A percentile compares a stretch with the other conserved stretches of the same genome.
phyloP scores from a whole-genome alignment of 106 monocot genomes.

The Dendrobium huoshanense region DNA sequence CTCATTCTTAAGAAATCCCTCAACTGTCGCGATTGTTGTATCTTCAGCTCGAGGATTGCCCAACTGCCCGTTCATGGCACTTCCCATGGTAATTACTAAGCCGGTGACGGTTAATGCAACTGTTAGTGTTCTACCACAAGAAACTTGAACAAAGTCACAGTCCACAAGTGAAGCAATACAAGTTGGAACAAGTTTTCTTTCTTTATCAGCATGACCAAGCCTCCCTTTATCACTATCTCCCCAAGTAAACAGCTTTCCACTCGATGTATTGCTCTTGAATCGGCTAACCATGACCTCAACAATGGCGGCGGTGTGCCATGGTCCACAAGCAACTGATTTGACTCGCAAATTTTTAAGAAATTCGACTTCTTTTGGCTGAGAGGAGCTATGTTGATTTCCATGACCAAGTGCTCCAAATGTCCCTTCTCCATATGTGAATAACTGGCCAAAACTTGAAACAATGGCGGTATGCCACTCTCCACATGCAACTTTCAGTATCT shows the following conservation, averaged over 20 bases:
- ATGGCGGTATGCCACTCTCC: slow-evolving; percentile 60
- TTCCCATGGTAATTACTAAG: slow-evolving; percentile 45
- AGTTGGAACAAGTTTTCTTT: slow-evolving; percentile 43
- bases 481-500: slow-evolving; percentile 40
- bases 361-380: slow-evolving; percentile 52
- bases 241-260: slow-evolving; percentile 59
- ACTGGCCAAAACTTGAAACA: slow-evolving; percentile 32
- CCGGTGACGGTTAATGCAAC: slow-evolving; percentile 44
- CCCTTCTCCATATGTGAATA: slow-evolving; percentile 67
- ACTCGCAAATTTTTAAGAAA: slow-evolving; percentile 39
- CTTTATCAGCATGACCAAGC: slow-evolving; percentile 40
- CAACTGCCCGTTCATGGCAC: slow-evolving; percentile 28
- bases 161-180: slow-evolving; percentile 48
- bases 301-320: slow-evolving; percentile 61
- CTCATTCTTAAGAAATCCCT: slow-evolving; percentile 49
- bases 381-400: slow-evolving; percentile 35
- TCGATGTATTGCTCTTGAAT: slow-evolving; percentile 28
- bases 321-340: slow-evolving; percentile 56
- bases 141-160: slow-evolving; percentile 48
- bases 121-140: slow-evolving; percentile 43
- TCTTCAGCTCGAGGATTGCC: slow-evolving; percentile 36
- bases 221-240: slow-evolving; percentile 50
- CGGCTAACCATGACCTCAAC: slow-evolving; percentile 29
- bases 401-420: slow-evolving; percentile 65
- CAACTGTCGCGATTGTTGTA: slow-evolving; percentile 31